Base-by-base conservation (phyloP, 768 basidiomycete genomes). In the Russula olivacea region DNA sequence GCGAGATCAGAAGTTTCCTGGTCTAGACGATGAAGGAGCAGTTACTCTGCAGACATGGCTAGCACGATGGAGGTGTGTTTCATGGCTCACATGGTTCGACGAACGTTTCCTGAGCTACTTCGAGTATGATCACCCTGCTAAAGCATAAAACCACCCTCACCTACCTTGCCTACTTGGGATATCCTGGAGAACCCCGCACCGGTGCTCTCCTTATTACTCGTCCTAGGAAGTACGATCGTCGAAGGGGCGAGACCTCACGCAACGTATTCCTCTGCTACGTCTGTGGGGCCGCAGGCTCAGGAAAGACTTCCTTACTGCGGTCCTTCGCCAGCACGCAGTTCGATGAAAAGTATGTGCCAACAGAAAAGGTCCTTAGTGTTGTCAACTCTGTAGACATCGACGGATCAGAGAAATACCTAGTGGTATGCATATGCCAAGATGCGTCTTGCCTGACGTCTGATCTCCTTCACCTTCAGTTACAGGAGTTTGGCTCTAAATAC, bases 11-110 rank as follows among this genome's bases (percentile, higher is more conserved):
- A 90, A 88, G 52, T 97, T 96, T 74, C 91, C 94, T 0, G 91
- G 95, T 69, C 86, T 90, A 17, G 88, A 93, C 68, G 93, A 94
- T 69, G 79, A 84, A 11, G 93, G 92, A 12, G 86, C 91, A 32
- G 90, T 98, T 19, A 98, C 95, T n/a, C 75, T 99, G 49, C 95
- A 98, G 76, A 92, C 93, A 1, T 99, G 96, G 96, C 77, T 98
- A 30, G 96, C 96, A 21, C 95, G 97, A 72, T 99, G 96, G 96
- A 96, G 92, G 94, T 93, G 34, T 56, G 67, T 80, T 73, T 25
- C 21, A 36, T 54, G 30, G 19, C 21, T 28, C 17, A 14, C 25
- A 12, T n/a, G 9, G 9, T 28, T 19, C n/a, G 19, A 32, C 14
- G 23, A 28, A 28, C 32, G 11, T 45, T 11, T 12, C 15, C 49